phyloP scores from a whole-genome alignment of 2,329 filamentous ascomycete species.

The Knufia petricola region DNA sequence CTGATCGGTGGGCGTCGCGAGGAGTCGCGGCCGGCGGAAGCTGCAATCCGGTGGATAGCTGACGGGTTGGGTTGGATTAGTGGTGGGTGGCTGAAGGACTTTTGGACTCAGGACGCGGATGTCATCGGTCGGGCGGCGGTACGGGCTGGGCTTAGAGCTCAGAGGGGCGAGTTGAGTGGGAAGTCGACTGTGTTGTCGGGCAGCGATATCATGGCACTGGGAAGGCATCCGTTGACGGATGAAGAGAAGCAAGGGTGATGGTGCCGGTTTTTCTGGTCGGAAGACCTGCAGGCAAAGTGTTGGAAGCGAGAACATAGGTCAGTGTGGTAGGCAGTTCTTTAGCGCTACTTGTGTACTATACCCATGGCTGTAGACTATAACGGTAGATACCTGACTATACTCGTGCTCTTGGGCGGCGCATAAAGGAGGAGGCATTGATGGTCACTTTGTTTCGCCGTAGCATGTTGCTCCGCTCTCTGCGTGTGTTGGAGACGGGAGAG shows the following conservation, averaged over 20 bases:
- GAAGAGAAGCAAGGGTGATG: neutral
- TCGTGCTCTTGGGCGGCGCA: too few relatives aligned
- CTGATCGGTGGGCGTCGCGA: slow-evolving; percentile 64
- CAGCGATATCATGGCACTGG: slow-evolving; percentile 30
- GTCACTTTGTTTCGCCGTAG: too few relatives aligned
- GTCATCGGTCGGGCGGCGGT: slow-evolving; percentile 49
- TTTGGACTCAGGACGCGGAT: slow-evolving; percentile 62
- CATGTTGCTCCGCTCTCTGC: too few relatives aligned
- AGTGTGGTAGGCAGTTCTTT: too few relatives aligned
- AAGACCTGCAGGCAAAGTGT: too few relatives aligned
- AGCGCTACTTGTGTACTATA: too few relatives aligned
- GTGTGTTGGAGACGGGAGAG: too few relatives aligned
- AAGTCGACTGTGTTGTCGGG: slow-evolving; percentile 33
- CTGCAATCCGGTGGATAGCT: slow-evolving; percentile 47
- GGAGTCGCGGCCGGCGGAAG: slow-evolving; percentile 50
- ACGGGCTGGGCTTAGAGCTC: slow-evolving; percentile 31
- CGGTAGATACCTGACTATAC: too few relatives aligned
- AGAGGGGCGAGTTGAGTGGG: slow-evolving; percentile 32
- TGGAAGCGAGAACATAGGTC: too few relatives aligned
- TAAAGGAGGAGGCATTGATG: too few relatives aligned
- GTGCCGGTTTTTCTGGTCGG: too few relatives aligned
- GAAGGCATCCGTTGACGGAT: slow-evolving; percentile 23
- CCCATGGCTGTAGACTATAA: too few relatives aligned
- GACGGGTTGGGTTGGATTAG: slow-evolving; percentile 46
- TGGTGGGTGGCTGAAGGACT: slow-evolving; percentile 48